Evolutionary conservation across 1,284 basidiomycete species (phyloP), one percentile per base, ranked within the genome.

Genomic region (Butyriboletus appendiculatus): DNA sequence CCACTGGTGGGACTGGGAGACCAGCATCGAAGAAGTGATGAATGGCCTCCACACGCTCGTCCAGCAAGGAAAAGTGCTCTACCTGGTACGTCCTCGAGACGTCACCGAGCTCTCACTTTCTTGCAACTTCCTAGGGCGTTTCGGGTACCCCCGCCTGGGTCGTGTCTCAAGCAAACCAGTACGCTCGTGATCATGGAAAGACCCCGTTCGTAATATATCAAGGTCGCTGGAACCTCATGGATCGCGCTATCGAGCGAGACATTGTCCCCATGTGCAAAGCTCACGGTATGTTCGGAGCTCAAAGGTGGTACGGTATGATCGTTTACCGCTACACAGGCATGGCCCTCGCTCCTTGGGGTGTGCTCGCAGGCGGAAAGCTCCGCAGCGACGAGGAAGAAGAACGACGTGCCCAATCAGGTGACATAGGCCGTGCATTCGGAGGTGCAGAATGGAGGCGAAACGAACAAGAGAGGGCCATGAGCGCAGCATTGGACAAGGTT

Each of bases 141-240:
- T 50, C 46, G 15, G 48, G 34, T 28, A 50, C 28, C 28, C 28
- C 28, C 28, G 28, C 28, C 28, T 28, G 28, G 28, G 28, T 28
- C 28, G 28, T 50, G 32, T 60, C 76, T 12, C 69, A 73, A n/a
- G 77, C 76, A 37, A 83, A 83, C 65, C 74, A 76, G 50, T 82
- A 81, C 56, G 81, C 81, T 33, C 55, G 58, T 16, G 72, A 73
- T n/a, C 71, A 77, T 54, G 77, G 73, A 8, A 67, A 78, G 61
- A 70, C 10, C 10, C 28, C 28, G 28, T 28, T 28, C 10, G 28
- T 28, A 10, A 28, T 28, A 28, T 83, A 81, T 66, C 80, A 83
- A 64, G 81, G 81, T 24, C 60, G 61, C 22, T 84, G 78, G 78
- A 80, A 75, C 55, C 70, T 81, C 49, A 65, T 73, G 58, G 54